Base-by-base conservation (phyloP, 2,329 filamentous ascomycete species). In the Juglanconis oblonga region DNA sequence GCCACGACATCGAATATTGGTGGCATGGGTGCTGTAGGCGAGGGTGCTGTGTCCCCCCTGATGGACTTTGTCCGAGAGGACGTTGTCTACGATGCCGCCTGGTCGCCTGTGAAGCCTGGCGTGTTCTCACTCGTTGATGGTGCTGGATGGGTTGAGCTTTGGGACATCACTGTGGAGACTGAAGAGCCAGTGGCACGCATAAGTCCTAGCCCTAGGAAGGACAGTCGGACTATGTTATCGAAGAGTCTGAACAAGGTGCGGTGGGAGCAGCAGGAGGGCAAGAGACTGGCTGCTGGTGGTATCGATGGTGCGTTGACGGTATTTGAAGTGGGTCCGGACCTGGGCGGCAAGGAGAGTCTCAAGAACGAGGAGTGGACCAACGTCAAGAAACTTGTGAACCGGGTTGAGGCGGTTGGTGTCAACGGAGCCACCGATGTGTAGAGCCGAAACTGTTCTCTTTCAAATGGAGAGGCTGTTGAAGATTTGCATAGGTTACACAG, bases 101-200 rank as follows among this genome's bases (percentile, higher is more conserved):
- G 96, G 96, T 96, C 92, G 13, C 95, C 95, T 0, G 85, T 95
- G 65, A 94, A 95, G 72, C 95, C 95, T 0, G 93, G 92, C 42
- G 91, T 99, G 8, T 99, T 99, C 74, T 92, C 91, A 1, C 86
- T 96, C 24, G 95, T 98, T 2, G 96, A 99, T 68, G 95, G 95
- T 38, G 91, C 91, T 2, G 96, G 95, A 35, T 90, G 87, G 74
- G 81, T 99, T 17, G 96, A 99, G 76, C 82, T 99, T 53, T 99
- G 95, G 91, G 96, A 99, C 71, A 85, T 99, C 55, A 94, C 91
- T 11, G 84, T 93, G 24, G 93, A 97, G 74, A 92, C 90, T 1
- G 95, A 99, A 76, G 91, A 98, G 51, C 95, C 95, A 0, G 87
- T 96, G 1, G 90, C 91, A 53, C 88, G 89, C 65, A 89, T 92